Evolutionary conservation across 257 asterid genomes (phyloP), one percentile per base, ranked within the genome.

Genomic region (Ocimum tenuiflorum): DNA sequence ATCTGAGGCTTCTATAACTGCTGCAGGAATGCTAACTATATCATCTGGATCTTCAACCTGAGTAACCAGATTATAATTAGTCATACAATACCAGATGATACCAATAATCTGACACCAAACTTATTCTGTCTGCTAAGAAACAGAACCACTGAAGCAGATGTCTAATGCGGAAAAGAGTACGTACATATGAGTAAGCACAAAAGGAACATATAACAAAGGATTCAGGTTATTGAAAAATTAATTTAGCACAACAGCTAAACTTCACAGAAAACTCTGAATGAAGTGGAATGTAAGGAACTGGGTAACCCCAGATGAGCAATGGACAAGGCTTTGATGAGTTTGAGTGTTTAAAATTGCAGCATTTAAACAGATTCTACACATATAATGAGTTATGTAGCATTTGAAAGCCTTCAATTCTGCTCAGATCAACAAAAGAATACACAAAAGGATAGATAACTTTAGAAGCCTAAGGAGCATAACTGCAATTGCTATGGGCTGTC

Each of bases 401-500:
- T 60, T 54, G 5, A 58, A 56, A 42, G 17, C 36, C 70, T 35
- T 50, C 13, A 17, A 23, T 23, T 60, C 60, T 60, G 52, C 52
- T 50, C 58, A 41, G 63, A 48, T 72, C 15, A 39, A 55, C 29
- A 69, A 71, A 66, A 66, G 42, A 35, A 60, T 43, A 59, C 36
- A 65, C 5, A 47, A 53, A 67, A 69, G n/a, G 73, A 57, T 63
- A 33, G 65, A 43, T 5, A 24, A 29, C 38, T 62, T 29, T 43
- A 76, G 68, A 70, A 64, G 78, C 33, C 60, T 17, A 57, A 63
- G 64, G 70, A 51, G 74, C 78, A 23, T 76, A 88, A 94, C 99
- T 84, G 97, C 91, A 72, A 94, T 83, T 73, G 96, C 96, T 75
- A 94, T 94, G 61, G 97, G 88, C 75, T 88, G 91, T 63, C 99